Evolutionary conservation across 371 early-diverging fungal species (phyloP).

Genomic region (Mucor indicus): DNA sequence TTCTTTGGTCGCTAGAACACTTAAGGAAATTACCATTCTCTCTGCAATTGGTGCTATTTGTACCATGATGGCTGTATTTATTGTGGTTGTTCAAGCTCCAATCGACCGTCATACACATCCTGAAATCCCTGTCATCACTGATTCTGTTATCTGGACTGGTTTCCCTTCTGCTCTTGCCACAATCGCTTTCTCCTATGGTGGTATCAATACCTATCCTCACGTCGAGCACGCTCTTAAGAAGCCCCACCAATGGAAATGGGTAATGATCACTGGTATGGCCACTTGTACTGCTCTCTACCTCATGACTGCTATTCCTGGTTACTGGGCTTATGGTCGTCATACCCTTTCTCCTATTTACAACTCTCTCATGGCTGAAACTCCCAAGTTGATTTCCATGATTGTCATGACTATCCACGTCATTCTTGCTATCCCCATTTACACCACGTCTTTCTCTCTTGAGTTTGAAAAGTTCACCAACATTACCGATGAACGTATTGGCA

Average conservation of each 20-base stretch:
- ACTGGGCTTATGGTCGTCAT: constrained; percentile 70
- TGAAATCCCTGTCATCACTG: constrained; percentile 11
- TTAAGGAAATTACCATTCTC: constrained; percentile 74
- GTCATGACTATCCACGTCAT: constrained; percentile 80
- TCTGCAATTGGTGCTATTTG: constrained; percentile 44
- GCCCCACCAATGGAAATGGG: constrained; percentile 69
- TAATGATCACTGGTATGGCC: constrained; percentile 57
- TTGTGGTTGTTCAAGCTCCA: constrained; percentile 38
- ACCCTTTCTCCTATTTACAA: constrained; percentile 71
- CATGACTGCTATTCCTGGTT: constrained; percentile 70
- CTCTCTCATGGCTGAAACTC: constrained; percentile 58
- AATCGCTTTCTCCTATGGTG: constrained; percentile 51
- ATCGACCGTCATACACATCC: constrained; percentile 23
- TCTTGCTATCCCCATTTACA: constrained; percentile 74
- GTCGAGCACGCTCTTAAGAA: constrained; percentile 76
- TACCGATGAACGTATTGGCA: constrained; percentile 24
- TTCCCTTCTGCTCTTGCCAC: constrained; percentile 53
- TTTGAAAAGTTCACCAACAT: constrained; percentile 48
- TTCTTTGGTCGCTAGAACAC: constrained; percentile 64
- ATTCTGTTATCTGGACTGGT: constrained; percentile 40
- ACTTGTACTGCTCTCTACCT: constrained; percentile 72
- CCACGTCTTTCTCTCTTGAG: constrained; percentile 75
- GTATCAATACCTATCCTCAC: constrained; percentile 51
- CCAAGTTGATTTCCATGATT: constrained; percentile 60
- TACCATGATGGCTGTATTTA: constrained; percentile 50